A percentile compares a stretch with the other conserved stretches of the same genome.
Conservation (phyloP, 192 early-diverging fungal genomes). For the Pilaira anomala region DNA sequence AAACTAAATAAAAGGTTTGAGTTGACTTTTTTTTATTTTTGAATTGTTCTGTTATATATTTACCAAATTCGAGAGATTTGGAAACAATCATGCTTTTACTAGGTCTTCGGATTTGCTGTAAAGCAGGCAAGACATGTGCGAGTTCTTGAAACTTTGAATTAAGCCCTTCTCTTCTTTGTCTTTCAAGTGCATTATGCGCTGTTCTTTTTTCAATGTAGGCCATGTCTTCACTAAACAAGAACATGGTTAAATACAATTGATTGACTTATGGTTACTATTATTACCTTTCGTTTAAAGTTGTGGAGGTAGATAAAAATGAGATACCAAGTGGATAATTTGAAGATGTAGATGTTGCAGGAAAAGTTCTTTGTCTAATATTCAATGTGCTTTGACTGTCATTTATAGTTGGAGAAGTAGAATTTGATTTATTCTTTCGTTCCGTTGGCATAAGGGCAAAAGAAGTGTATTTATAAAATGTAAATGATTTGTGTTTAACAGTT, state of each 20-base stretch:
- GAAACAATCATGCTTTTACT: constrained; percentile 79
- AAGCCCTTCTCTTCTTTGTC: constrained; percentile 74
- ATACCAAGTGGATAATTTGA: too few relatives aligned
- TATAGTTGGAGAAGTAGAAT: too few relatives aligned
- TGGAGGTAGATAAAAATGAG: too few relatives aligned
- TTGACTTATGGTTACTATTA: neutral
- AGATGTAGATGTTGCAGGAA: too few relatives aligned
- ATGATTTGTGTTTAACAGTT: too few relatives aligned
- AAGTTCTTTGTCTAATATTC: too few relatives aligned
- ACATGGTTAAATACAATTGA: neutral
- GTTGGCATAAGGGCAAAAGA: too few relatives aligned
- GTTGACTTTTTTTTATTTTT: neutral
- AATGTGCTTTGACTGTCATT: too few relatives aligned
- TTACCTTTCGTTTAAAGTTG: too few relatives aligned
- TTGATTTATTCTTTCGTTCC: too few relatives aligned
- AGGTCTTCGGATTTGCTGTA: constrained; percentile 68
- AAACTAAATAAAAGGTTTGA: constrained; percentile 5
- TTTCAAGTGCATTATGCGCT: constrained; percentile 79
- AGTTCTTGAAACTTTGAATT: constrained; percentile 81
- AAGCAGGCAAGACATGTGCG: constrained; percentile 69
- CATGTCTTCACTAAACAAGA: constrained; percentile 2
- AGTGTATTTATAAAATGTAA: too few relatives aligned
- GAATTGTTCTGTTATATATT: too few relatives aligned
- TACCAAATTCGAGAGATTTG: constrained; percentile 74
- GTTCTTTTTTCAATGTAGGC: constrained; percentile 58